These are phyloP conservation scores for Fusarium citri DNA, from an alignment of 2,329 filamentous ascomycete genomes.

Conservation along the genomic window DNA sequence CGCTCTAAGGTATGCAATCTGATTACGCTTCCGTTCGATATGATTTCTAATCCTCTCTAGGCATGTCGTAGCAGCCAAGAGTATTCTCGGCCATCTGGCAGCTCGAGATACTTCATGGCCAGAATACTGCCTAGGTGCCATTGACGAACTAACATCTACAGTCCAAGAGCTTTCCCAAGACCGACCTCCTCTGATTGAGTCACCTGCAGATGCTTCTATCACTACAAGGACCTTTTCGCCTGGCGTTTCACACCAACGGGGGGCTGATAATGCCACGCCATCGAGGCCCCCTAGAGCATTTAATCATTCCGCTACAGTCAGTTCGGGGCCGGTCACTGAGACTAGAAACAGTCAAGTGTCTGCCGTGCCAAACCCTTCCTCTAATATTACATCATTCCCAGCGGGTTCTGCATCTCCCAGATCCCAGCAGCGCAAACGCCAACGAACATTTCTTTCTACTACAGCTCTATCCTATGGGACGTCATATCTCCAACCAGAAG, in stretches of 20 bases:
- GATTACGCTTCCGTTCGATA: too few relatives aligned
- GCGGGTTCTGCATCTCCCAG: background rate
- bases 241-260: background rate
- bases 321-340: background rate
- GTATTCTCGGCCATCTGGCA: conserved; percentile 45
- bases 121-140: conserved; percentile 49
- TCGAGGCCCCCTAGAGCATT: conserved; percentile 14
- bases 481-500: background rate
- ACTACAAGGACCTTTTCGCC: conserved; percentile 8
- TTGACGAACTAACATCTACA: conserved; percentile 48
- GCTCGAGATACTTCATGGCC: conserved; percentile 50
- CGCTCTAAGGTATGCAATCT: conserved; percentile 51
- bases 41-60: conserved; percentile 19
- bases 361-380: background rate
- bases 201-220: conserved; percentile 22
- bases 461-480: background rate
- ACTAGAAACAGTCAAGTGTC: background rate
- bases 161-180: conserved; percentile 45
- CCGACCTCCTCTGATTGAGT: conserved; percentile 15
- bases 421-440: conserved; percentile 8
- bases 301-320: background rate
- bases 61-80: conserved; percentile 47
- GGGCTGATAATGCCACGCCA: background rate
- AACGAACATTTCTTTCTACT: background rate
- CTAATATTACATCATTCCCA: background rate